Base-by-base conservation (phyloP, 192 early-diverging fungal genomes). In the Mortierella claussenii region DNA sequence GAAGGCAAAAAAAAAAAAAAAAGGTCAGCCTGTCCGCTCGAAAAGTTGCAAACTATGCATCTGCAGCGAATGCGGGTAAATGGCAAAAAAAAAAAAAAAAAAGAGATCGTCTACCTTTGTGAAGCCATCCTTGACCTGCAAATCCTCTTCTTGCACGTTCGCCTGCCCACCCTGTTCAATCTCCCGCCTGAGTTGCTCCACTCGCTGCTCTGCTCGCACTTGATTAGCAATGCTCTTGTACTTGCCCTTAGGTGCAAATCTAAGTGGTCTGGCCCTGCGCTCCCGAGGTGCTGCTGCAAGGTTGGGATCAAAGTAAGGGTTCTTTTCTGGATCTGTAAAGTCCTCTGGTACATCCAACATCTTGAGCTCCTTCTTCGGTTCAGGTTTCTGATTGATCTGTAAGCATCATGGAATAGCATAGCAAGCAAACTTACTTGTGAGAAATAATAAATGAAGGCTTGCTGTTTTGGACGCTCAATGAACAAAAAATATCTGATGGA, bases 221-320 rank as follows among this genome's bases (percentile, higher is more conserved):
- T 94, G 89, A 44, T 97, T 92, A 0, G 93, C 98, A 47, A 90
- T 80, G 33, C 92, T 82, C 40, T 96, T 82, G 69, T 82, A 98
- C 60, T 92, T 91, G 1, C 96, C 96, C 18, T 87, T 91, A 31
- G 86, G 86, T 10, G 91, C 87, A 85, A 99, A 98, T 58, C 88
- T 86, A 31, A 99, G 86, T 49, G 51, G 57, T 60, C 83, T 86
- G 60, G 49, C 80, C 42, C 43, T 81, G 70, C 60, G 89, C 79
- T 50, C 64, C 69, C 58, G 66, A 32, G 56, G 81, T 47, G 18
- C 80, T 32, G 69, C 74, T 53, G 26, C 65, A 57, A 95, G 68
- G 6, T 83, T 81, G 4, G 94, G 86, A 69, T 97, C 93, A 79
- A 83, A 94, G 69, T 97, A 97, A 15, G 96, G 95, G 55, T 97